Base-by-base conservation (phyloP, 192 early-diverging fungal genomes). In the Allomyces arbusculus region DNA sequence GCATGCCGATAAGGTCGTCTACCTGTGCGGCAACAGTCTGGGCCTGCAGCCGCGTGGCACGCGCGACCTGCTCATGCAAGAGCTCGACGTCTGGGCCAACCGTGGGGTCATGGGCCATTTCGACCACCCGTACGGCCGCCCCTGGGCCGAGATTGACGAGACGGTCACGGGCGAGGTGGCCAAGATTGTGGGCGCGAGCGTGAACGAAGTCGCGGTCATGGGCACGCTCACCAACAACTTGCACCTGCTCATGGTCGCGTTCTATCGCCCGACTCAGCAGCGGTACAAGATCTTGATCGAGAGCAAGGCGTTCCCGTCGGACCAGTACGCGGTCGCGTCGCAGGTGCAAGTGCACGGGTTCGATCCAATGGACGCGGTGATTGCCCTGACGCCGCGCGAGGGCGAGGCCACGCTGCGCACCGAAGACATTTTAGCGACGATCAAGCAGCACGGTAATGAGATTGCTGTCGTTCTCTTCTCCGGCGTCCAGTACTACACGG, bases 401-500 rank as follows among this genome's bases (percentile, higher is more conserved):
- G 91, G 92, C 22, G 91, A 92, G 66, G 66, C 65, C 61, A 78
- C 74, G 11, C 70, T 94, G 66, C 75, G 83, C 61, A 89, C 86
- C 6, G 81, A 89, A 64, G 92, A 94, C 70, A 91, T 99, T 65
- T 67, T 95, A 62, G 72, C 81, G 0, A 68, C 75, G 0, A 90
- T 99, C 61, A 78, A 79, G 66, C 73, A 80, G 25, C 78, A 89
- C 62, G 90, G 92, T 16, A 78, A 84, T 63, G 69, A 72, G 16
- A 90, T 91, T 68, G 91, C 95, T 19, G 77, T 96, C 16, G 88
- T 99, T 3, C 75, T 92, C 71, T 85, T 95, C 63, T 84, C 84
- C 61, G 93, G 91, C 19, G 76, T 99, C 33, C 93, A 99, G 72
- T 99, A 91, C 72, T 96, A 96, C 75, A 92, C 92, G 12, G 95